Conservation (phyloP, 2,329 filamentous ascomycete species). For the Diaporthe ilicicola region DNA sequence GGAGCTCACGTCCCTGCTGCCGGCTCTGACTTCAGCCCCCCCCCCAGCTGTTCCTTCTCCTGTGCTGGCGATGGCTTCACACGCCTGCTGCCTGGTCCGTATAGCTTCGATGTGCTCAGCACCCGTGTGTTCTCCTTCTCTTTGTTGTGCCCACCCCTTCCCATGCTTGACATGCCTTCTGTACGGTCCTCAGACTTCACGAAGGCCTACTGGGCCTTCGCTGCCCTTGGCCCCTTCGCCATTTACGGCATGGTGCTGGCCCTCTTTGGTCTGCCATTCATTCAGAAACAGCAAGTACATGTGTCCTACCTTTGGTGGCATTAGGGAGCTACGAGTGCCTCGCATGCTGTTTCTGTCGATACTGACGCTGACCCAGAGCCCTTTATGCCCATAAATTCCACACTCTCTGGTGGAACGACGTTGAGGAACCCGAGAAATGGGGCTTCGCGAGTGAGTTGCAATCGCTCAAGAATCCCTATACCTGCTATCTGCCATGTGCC, state of each 20-base stretch:
- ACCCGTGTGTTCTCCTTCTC: background rate
- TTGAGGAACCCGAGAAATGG: conserved; percentile 81
- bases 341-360: too few species aligned
- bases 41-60: background rate
- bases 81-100: background rate
- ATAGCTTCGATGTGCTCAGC: background rate
- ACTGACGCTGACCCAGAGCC: conserved; percentile 61
- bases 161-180: background rate
- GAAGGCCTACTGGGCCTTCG: conserved; percentile 62
- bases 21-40: background rate
- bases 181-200: conserved; percentile 38
- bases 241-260: conserved; percentile 74
- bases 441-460: conserved; percentile 78
- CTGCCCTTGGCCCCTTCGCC: conserved; percentile 59
- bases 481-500: background rate
- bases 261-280: conserved; percentile 70
- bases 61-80: background rate
- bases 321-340: background rate
- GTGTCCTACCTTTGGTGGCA: background rate
- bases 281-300: conserved; percentile 79
- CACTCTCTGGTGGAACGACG: conserved; percentile 74
- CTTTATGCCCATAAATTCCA: conserved; percentile 86
- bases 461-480: background rate
- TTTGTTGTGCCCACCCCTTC: background rate
- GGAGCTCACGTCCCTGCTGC: background rate